A percentile compares a stretch with the other conserved stretches of the same genome.
Conservation (phyloP, 192 early-diverging fungal species). For the Globomyces pollinis-pini region DNA sequence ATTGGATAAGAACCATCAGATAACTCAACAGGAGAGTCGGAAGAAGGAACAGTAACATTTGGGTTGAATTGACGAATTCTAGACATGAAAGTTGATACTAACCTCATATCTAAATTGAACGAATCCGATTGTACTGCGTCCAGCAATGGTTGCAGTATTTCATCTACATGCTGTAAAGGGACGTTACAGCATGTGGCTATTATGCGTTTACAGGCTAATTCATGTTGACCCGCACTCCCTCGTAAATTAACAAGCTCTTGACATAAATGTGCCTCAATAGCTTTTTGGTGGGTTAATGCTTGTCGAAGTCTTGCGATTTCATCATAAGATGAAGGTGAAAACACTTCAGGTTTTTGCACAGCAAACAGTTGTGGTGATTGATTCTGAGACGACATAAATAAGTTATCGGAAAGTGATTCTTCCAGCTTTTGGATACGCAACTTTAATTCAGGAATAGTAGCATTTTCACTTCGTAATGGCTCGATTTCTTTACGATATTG, state of each 20-base stretch:
- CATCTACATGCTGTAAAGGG: constrained; percentile 67
- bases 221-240: constrained; percentile 51
- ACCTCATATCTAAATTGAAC: constrained; percentile 18
- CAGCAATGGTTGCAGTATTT: constrained; percentile 64
- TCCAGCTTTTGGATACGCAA: constrained; percentile 28
- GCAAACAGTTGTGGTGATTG: neutral
- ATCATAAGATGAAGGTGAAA: neutral
- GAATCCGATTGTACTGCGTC: constrained; percentile 71
- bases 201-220: constrained; percentile 72
- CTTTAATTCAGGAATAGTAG: constrained; percentile 29
- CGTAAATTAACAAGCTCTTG: constrained; percentile 50
- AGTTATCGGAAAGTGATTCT: constrained; percentile 22
- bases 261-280: constrained; percentile 15
- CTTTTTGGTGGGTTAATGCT: constrained; percentile 17
- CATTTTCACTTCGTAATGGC: constrained; percentile 21
- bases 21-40: neutral
- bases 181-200: constrained; percentile 82
- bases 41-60: neutral
- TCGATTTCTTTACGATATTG: constrained; percentile 28
- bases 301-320: constrained; percentile 9
- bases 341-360: too few species aligned
- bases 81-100: constrained; percentile 28
- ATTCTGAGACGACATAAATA: neutral
- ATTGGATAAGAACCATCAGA: constrained; percentile 1
- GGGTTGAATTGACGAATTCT: constrained; percentile 4